Conservation (phyloP, 192 early-diverging fungal genomes). For the Linderina pennispora region DNA sequence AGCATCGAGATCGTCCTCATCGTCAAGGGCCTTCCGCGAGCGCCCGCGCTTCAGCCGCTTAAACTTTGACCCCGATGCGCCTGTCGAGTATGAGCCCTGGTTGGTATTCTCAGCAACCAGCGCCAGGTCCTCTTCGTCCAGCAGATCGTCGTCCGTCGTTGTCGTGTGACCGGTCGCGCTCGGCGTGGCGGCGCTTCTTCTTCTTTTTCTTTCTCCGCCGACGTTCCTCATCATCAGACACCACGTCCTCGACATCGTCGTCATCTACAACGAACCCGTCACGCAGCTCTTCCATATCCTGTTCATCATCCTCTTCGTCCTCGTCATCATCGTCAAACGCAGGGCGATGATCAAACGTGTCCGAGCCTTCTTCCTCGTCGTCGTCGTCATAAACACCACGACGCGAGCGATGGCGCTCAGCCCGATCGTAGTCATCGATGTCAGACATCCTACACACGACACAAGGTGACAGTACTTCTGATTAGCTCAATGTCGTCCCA, state of each 20-base stretch:
- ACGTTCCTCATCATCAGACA: conserved; percentile 44
- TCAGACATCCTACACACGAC: conserved; percentile 24
- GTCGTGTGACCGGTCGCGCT: background rate
- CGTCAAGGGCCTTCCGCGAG: conserved; percentile 40
- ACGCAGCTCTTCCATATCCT: conserved; percentile 53
- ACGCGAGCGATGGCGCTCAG: conserved; percentile 17
- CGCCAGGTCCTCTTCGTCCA: conserved; percentile 91
- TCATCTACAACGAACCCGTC: conserved; percentile 75
- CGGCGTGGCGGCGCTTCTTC: conserved; percentile 6
- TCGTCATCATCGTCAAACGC: conserved; percentile 33
- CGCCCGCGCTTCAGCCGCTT: conserved; percentile 74
- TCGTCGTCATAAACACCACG: conserved; percentile 43
- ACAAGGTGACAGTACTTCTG: too few relatives aligned
- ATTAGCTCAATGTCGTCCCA: background rate
- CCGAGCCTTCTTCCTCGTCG: conserved; percentile 53
- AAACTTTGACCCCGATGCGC: conserved; percentile 50
- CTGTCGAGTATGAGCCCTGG: conserved; percentile 46
- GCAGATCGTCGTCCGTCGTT: conserved; percentile 53
- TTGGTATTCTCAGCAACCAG: conserved; percentile 84
- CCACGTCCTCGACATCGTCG: conserved; percentile 59
- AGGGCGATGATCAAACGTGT: conserved; percentile 33
- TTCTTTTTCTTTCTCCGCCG: conserved; percentile 35
- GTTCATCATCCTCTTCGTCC: conserved; percentile 54
- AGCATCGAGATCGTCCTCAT: conserved; percentile 44
- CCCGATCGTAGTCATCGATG: conserved; percentile 13